Percentiles rank a stretch among this genome's conserved stretches.
phyloP scores from a whole-genome alignment of 1,284 basidiomycete species.

The Sanghuangporus sanghuang region DNA sequence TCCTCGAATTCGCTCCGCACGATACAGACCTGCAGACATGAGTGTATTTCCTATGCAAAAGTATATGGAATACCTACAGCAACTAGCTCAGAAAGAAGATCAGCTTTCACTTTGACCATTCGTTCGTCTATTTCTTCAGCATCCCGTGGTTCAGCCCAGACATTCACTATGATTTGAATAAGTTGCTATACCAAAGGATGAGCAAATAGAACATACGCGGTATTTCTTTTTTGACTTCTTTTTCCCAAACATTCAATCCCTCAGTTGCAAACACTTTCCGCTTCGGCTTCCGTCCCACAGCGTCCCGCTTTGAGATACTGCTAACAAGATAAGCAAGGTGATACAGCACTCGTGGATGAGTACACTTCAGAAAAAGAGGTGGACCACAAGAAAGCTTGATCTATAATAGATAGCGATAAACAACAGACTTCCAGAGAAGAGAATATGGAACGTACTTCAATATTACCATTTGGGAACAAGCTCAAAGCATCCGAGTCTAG shows the following conservation, averaged over 20 bases:
- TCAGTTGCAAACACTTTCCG: slow-evolving; percentile 62
- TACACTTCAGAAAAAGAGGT: slow-evolving; percentile 51
- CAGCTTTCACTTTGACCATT: slow-evolving; percentile 60
- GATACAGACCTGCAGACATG: slow-evolving; percentile 45
- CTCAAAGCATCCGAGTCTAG: slow-evolving; percentile 54
- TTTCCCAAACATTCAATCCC: slow-evolving; percentile 50
- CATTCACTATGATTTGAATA: slow-evolving; percentile 28
- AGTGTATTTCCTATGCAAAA: neutral
- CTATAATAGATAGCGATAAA: slow-evolving; percentile 23
- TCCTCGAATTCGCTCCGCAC: slow-evolving; percentile 61
- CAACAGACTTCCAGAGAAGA: neutral
- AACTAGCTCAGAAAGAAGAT: slow-evolving; percentile 61
- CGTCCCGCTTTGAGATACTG: slow-evolving; percentile 60
- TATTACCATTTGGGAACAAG: slow-evolving; percentile 41
- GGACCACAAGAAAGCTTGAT: slow-evolving; percentile 31
- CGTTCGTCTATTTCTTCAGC: slow-evolving; percentile 42
- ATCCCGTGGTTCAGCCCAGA: slow-evolving; percentile 49
- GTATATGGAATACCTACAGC: slow-evolving; percentile 36
- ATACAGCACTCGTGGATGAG: slow-evolving; percentile 61
- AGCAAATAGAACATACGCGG: neutral
- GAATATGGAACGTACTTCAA: slow-evolving; percentile 36
- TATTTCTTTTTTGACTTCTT: slow-evolving; percentile 37
- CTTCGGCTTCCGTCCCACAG: slow-evolving; percentile 66
- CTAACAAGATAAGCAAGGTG: slow-evolving; percentile 62
- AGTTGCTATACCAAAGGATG: neutral